These are phyloP conservation scores for Metschnikowia arizonensis DNA, from an alignment of 805 yeast species.

Conservation along the genomic window DNA sequence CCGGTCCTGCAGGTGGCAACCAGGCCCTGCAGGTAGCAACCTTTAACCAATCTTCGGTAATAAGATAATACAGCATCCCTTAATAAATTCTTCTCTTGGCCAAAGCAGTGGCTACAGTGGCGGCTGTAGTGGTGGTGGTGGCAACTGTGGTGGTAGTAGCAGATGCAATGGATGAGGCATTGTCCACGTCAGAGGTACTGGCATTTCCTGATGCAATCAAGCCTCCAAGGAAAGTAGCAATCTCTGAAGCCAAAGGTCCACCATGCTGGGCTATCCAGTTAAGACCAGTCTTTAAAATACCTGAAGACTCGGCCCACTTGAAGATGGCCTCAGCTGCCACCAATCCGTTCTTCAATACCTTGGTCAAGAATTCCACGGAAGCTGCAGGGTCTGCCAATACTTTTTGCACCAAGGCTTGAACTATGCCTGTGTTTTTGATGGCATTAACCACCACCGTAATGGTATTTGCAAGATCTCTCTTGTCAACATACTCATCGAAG, in stretches of 20 bases:
- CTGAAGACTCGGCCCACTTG: constrained; percentile 36
- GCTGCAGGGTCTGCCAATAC: constrained; percentile 36
- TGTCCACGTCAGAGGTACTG: constrained; percentile 24
- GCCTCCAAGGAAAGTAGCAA: constrained; percentile 28
- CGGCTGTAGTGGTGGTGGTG: constrained; percentile 19
- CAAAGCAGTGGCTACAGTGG: constrained; percentile 23
- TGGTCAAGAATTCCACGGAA: constrained; percentile 29
- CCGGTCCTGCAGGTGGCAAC: too few relatives aligned
- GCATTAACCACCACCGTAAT: constrained; percentile 26
- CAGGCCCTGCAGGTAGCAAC: too few relatives aligned
- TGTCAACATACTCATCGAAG: constrained; percentile 28
- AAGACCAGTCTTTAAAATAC: constrained; percentile 29
- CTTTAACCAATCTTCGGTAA: too few relatives aligned
- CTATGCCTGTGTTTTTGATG: constrained; percentile 34
- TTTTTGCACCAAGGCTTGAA: constrained; percentile 28
- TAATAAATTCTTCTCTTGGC: constrained; percentile 24
- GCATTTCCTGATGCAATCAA: constrained; percentile 25
- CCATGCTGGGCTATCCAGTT: constrained; percentile 26
- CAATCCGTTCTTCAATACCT: constrained; percentile 32
- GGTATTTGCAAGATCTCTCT: constrained; percentile 34
- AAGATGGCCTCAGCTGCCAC: constrained; percentile 33
- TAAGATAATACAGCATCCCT: too few relatives aligned
- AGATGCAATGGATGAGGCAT: constrained; percentile 17
- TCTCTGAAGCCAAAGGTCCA: constrained; percentile 21
- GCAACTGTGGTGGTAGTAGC: constrained; percentile 21